A percentile compares a stretch with the other conserved stretches of the same genome.
Evolutionary conservation across 2,329 filamentous ascomycete genomes (phyloP).

Genomic region (Cordyceps cateniannulata): DNA sequence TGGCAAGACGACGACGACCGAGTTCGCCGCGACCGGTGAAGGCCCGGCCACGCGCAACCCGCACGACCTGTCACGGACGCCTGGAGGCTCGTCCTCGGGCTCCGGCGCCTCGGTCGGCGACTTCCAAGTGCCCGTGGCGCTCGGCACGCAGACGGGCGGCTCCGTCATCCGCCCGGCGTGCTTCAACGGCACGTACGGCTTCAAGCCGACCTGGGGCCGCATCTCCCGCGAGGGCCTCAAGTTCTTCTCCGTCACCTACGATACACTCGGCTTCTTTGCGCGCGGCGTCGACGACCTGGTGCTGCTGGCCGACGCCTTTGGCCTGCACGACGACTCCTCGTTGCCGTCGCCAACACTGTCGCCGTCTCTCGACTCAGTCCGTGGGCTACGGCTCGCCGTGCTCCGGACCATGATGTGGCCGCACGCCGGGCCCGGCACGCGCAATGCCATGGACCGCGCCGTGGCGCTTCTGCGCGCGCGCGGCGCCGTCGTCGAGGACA

Average conservation of each 20-base stretch:
- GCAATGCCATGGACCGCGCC: constrained; percentile 35
- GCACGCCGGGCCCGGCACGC: constrained; percentile 37
- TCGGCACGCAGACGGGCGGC: constrained; percentile 63
- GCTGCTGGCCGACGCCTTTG: constrained; percentile 47
- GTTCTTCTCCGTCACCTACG: constrained; percentile 50
- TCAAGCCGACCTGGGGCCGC: constrained; percentile 61
- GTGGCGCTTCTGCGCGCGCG: constrained; percentile 32
- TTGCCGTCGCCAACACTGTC: constrained; percentile 11
- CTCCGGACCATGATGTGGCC: constrained; percentile 47
- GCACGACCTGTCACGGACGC: constrained; percentile 58
- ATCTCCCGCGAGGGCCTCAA: constrained; percentile 57
- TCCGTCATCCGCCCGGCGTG: constrained; percentile 58
- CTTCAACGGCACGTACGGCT: constrained; percentile 57
- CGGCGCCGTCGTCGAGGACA: constrained; percentile 50
- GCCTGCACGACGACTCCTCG: constrained; percentile 42
- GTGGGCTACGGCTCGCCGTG: constrained; percentile 47
- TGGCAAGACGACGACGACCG: constrained; percentile 47
- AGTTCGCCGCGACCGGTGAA: constrained; percentile 52
- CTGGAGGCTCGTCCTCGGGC: constrained; percentile 62
- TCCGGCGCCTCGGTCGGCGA: constrained; percentile 62
- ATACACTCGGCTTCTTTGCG: constrained; percentile 57
- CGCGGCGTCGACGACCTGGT: constrained; percentile 52
- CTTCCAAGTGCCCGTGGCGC: constrained; percentile 51
- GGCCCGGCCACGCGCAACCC: constrained; percentile 54
- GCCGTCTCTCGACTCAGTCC: constrained; percentile 27